These are phyloP conservation scores for Fusarium equiseti DNA, from an alignment of 2,329 filamentous ascomycete genomes.

Conservation along the genomic window DNA sequence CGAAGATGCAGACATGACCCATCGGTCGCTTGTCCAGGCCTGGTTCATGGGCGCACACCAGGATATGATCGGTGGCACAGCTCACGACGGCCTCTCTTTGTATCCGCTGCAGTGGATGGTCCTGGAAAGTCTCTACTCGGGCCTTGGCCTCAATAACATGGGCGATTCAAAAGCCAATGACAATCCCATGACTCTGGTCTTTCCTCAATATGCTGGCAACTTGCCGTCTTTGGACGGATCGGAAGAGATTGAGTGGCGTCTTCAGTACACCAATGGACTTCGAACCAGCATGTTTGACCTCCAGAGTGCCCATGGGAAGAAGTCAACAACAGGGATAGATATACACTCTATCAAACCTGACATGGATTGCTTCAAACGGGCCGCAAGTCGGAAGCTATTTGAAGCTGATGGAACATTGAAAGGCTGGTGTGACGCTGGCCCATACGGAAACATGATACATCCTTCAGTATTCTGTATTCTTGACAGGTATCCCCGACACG, in stretches of 20 bases:
- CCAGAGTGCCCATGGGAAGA: conserved; percentile 32
- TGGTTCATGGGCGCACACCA: conserved; percentile 45
- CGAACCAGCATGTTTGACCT: conserved; percentile 45
- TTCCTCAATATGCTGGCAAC: conserved; percentile 44
- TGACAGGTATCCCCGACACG: conserved; percentile 40
- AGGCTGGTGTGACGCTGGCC: conserved; percentile 33
- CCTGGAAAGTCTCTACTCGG: conserved; percentile 37
- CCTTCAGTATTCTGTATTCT: conserved; percentile 44
- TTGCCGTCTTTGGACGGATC: conserved; percentile 39
- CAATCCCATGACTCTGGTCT: conserved; percentile 32
- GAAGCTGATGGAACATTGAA: conserved; percentile 15
- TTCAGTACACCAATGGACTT: conserved; percentile 38
- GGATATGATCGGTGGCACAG: conserved; percentile 39
- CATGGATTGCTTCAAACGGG: conserved; percentile 32
- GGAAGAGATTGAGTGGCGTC: conserved; percentile 45
- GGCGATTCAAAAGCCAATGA: conserved; percentile 10
- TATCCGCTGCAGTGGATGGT: conserved; percentile 46
- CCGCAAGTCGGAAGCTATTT: conserved; percentile 37
- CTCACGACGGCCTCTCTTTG: conserved; percentile 39
- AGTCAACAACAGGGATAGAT: conserved; percentile 9
- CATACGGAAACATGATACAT: conserved; percentile 40
- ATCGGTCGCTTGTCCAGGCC: conserved; percentile 36
- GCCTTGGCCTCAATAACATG: conserved; percentile 15
- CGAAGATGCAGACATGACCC: conserved; percentile 17
- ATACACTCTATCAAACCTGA: conserved; percentile 37